phyloP scores from a whole-genome alignment of 352 stramenopile genomes.

The Globisporangium mamillatum region DNA sequence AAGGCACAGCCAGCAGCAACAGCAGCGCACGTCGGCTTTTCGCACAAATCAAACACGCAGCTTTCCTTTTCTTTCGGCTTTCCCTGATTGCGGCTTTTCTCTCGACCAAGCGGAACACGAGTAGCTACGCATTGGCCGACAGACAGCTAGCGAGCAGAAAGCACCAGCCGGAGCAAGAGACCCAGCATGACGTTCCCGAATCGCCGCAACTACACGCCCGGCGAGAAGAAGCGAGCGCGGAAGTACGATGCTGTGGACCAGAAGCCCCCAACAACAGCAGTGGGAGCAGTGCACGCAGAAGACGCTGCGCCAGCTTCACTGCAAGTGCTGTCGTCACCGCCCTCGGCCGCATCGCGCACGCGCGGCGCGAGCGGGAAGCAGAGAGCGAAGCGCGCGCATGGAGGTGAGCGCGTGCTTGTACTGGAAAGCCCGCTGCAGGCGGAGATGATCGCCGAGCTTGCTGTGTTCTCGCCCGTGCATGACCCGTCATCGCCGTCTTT shows the following conservation, averaged over 20 bases:
- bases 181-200: constrained; percentile 64
- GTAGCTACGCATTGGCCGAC: background rate
- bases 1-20: background rate
- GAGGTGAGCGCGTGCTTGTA: constrained; percentile 6
- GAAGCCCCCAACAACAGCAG: background rate
- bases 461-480: constrained; percentile 14
- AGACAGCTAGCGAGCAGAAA: background rate
- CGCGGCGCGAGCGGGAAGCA: constrained; percentile 16
- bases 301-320: background rate
- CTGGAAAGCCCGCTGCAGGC: constrained; percentile 10
- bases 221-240: constrained; percentile 35
- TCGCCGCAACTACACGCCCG: constrained; percentile 42
- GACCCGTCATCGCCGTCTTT: constrained; percentile 5
- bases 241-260: constrained; percentile 24
- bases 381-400: background rate
- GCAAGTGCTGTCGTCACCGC: background rate
- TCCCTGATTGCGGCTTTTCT: constrained; percentile 2
- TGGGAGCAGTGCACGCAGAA: background rate
- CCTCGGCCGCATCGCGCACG: constrained; percentile 1
- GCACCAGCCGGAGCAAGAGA: background rate
- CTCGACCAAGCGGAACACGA: background rate
- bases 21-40: background rate
- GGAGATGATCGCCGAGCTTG: constrained; percentile 14
- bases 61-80: background rate
- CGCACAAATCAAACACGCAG: background rate